phyloP scores from a whole-genome alignment of 2,329 filamentous ascomycete genomes.

The Fusarium udum region DNA sequence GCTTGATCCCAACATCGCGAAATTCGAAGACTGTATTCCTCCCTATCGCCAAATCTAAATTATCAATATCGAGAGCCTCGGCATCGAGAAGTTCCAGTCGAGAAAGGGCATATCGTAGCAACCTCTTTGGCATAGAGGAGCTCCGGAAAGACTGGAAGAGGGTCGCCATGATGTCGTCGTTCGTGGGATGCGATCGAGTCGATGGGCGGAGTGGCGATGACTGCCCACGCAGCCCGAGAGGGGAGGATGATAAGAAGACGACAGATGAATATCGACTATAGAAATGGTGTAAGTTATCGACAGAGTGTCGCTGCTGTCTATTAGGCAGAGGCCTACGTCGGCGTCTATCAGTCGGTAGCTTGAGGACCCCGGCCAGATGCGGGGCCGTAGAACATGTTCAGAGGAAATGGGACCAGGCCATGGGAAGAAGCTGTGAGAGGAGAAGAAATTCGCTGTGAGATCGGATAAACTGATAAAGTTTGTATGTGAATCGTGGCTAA shows the following conservation, averaged over 20 bases:
- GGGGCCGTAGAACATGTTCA: slow-evolving; percentile 50
- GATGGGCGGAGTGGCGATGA: slow-evolving; percentile 25
- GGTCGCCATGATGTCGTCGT: slow-evolving; percentile 68
- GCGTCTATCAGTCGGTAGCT: slow-evolving; percentile 46
- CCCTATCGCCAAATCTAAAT: slow-evolving; percentile 84
- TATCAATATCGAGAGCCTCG: slow-evolving; percentile 84
- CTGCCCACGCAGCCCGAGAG: slow-evolving; percentile 27
- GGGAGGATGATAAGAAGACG: slow-evolving; percentile 1
- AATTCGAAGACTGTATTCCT: slow-evolving; percentile 86
- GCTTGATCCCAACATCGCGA: slow-evolving; percentile 82
- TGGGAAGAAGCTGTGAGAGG: slow-evolving; percentile 21
- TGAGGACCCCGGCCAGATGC: slow-evolving; percentile 47
- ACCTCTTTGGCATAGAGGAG: slow-evolving; percentile 85
- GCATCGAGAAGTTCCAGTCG: slow-evolving; percentile 88
- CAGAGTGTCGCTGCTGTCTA: slow-evolving; percentile 9
- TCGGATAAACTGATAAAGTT: not conserved
- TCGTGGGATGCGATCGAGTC: slow-evolving; percentile 7
- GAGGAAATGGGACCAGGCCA: slow-evolving; percentile 35
- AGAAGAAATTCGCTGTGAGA: not conserved
- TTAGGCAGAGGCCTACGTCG: slow-evolving; percentile 27
- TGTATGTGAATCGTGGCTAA: slow-evolving; percentile 4
- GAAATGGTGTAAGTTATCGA: slow-evolving; percentile 15
- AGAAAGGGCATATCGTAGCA: slow-evolving; percentile 86
- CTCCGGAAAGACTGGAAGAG: slow-evolving; percentile 72
- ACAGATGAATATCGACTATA: slow-evolving; percentile 4